Evolutionary conservation across 2,329 filamentous ascomycete species (phyloP).

Genomic region (Zopfia rhizophila): DNA sequence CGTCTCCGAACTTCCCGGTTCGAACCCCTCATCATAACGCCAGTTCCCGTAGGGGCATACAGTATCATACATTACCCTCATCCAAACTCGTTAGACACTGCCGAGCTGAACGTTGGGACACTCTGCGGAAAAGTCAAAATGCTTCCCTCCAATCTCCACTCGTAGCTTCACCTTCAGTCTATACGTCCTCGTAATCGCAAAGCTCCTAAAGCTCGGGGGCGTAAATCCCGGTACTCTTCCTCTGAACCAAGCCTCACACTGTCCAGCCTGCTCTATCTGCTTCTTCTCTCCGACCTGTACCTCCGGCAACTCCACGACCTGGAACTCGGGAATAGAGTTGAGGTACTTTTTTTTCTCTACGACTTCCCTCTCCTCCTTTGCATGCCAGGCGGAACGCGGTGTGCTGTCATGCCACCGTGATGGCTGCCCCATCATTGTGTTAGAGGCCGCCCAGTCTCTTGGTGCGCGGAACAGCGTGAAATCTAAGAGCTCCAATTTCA

Average conservation of each 20-base stretch:
- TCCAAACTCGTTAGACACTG: too few species aligned
- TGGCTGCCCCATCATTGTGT: slow-evolving; percentile 6
- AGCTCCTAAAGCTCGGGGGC: slow-evolving; percentile 34
- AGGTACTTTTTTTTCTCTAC: slow-evolving; percentile 26
- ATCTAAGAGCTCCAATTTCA: slow-evolving; percentile 30
- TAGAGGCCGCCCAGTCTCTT: slow-evolving; percentile 20
- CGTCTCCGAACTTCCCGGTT: too few species aligned
- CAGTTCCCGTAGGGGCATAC: too few species aligned
- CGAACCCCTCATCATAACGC: too few species aligned
- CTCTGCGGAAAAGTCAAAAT: slow-evolving; percentile 22
- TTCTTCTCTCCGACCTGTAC: slow-evolving; percentile 16
- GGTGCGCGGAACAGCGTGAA: slow-evolving; percentile 36
- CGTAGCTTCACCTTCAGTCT: slow-evolving; percentile 29
- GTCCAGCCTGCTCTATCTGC: slow-evolving; percentile 20
- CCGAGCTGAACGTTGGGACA: slow-evolving; percentile 1
- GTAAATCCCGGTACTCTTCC: slow-evolving; percentile 32
- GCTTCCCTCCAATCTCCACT: slow-evolving; percentile 31
- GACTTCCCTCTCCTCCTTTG: slow-evolving; percentile 8
- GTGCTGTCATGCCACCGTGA: neutral
- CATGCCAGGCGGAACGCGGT: slow-evolving; percentile 7
- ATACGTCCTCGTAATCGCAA: slow-evolving; percentile 35
- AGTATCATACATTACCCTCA: too few species aligned
- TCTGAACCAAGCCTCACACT: slow-evolving; percentile 31
- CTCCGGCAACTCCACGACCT: slow-evolving; percentile 22
- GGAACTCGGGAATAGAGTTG: slow-evolving; percentile 28